Evolutionary conservation across 441 rosid species (phyloP), one percentile per base, ranked within the genome.

Genomic region (Biscutella laevigata): DNA sequence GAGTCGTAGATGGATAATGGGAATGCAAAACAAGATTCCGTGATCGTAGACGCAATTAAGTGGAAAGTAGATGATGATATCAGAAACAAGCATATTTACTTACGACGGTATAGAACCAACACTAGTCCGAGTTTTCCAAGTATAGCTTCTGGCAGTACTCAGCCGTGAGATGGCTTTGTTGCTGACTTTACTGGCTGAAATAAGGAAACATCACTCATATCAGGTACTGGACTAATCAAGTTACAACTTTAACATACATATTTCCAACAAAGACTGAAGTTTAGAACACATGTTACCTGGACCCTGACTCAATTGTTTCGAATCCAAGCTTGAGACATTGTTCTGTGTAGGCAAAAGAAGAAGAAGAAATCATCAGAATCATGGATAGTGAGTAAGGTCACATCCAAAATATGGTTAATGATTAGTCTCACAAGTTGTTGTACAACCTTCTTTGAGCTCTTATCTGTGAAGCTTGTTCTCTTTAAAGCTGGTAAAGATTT

Each of bases 151-250:
- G 66, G 34, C 53, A 27, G 59, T 73, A 69, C 73, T 74, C 46
- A 60, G 57, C 54, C 27, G 73, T 8, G 75, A 60, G 48, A 67
- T 49, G 43, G 61, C 67, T 57, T 70, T 74, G 59, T 62, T 78
- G 49, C 57, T 44, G 49, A 44, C 65, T 72, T 71, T 74, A 57
- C 71, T 75, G 41, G 73, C 96, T 85, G 81, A 72, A 78, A 54
- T 50, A 44, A 45, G 13, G 49, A 40, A 59, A 37, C 55, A 17
- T 36, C 50, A 52, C 25, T 36, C 25, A 37, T 59, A 59, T 66
- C 35, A 59, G 20, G 26, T 52, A 46, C 51, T 41, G 51, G 30
- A 46, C 26, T 14, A 43, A 35, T 36, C 16, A 35, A 12, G 13
- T 34, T 42, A 44, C 59, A 65, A 14, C 14, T 47, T 32, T 48